Evolutionary conservation across 768 basidiomycete species (phyloP), one percentile per base, ranked within the genome.

Genomic region (Macrolepiota dolichaula): DNA sequence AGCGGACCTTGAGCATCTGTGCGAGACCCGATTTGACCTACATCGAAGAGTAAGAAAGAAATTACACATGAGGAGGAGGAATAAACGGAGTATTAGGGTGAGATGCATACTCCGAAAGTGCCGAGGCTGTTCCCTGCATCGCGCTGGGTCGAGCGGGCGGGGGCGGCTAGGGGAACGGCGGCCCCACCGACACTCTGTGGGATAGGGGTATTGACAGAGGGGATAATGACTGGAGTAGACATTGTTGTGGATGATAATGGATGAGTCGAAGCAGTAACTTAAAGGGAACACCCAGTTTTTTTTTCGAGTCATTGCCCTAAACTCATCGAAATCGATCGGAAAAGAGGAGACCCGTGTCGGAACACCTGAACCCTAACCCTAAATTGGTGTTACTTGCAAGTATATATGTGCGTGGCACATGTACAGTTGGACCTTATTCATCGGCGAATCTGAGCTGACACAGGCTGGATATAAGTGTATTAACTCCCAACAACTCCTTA

Each of bases 11-110:
- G 69, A 97, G 80, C 96, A 98, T 97, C 81, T 97, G 94, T 3
- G 96, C 94, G 50, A 98, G 80, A 62, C 94, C 95, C 24, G 92
- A 92, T 75, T 96, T 96, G 69, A 96, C 94, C 91, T 92, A 56
- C 60, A 38, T 27, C 59, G 64, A 36, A 40, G 25, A 55, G 57
- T 40, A 35, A 51, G 25, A 46, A 24, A 54, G 36, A 38, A 46
- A 49, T 52, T n/a, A n/a, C n/a, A n/a, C n/a, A n/a, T n/a, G n/a
- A n/a, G n/a, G 2, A 52, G 38, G 19, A 57, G 59, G 42, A 51
- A 49, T 51, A 65, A 51, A 38, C 64, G 51, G 55, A 46, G 46
- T 50, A 42, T 52, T 54, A 65, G 24, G 61, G 59, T 61, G 6
- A 50, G 29, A 53, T 32, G 69, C 80, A 56, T 69, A 89, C 89